Conservation (phyloP, 1,284 basidiomycete species). For the Naganishia liquefaciens region DNA sequence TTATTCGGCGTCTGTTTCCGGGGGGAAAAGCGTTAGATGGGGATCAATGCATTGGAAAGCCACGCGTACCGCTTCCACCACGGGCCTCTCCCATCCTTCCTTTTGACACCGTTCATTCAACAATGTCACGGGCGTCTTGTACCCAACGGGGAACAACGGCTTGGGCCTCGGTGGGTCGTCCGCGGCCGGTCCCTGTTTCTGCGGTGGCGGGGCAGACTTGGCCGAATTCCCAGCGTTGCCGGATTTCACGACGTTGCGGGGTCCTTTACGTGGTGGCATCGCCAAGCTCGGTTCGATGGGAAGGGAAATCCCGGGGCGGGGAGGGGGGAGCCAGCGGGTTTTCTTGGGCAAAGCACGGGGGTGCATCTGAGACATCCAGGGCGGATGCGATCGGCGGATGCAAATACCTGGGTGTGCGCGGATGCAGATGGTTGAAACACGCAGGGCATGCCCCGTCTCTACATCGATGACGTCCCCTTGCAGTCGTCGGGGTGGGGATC, state of each 20-base stretch:
- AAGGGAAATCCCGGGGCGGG: not conserved
- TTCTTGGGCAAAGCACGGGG: no score
- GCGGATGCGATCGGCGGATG: conserved; percentile 6
- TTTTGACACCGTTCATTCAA: conserved; percentile 84
- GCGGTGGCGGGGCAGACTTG: conserved; percentile 56
- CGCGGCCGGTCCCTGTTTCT: conserved; percentile 35
- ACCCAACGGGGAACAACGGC: conserved; percentile 74
- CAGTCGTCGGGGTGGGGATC: no score
- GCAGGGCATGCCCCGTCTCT: not conserved
- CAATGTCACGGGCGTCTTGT: conserved; percentile 73
- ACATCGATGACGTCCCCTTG: conserved; percentile 1
- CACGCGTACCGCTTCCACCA: conserved; percentile 57
- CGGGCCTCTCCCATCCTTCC: conserved; percentile 77
- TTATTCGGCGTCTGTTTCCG: no score
- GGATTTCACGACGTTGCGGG: conserved; percentile 68
- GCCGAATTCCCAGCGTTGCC: conserved; percentile 82
- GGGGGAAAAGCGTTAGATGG: conserved; percentile 36
- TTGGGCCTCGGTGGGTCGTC: conserved; percentile 46
- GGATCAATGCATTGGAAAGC: conserved; percentile 25
- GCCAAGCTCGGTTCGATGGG: no score
- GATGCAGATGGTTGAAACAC: not conserved
- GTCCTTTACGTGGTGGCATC: conserved; percentile 72
- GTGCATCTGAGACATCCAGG: no score
- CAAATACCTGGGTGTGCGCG: no score
- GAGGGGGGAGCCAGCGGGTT: not conserved